Evolutionary conservation across 1,139 yeast genomes (phyloP).

Genomic region (Kazachstania sp.): DNA sequence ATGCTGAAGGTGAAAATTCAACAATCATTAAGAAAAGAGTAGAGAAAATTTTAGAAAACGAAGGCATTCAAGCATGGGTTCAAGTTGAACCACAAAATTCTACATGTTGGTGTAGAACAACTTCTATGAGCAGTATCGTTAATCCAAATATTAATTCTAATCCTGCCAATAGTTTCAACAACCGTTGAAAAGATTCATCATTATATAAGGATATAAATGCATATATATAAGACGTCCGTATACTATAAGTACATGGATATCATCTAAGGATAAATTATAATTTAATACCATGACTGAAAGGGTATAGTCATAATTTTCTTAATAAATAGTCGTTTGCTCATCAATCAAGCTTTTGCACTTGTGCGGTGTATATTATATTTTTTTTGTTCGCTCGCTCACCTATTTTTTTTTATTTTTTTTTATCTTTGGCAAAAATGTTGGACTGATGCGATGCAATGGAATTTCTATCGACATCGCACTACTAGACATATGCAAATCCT

Average conservation of each 20-base stretch:
- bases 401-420: too few species aligned
- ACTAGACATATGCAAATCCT: too few species aligned
- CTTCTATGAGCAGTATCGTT: slow-evolving; percentile 11
- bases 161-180: background rate
- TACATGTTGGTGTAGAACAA: slow-evolving; percentile 47
- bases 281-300: too few species aligned
- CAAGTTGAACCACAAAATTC: slow-evolving; percentile 55
- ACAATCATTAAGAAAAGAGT: slow-evolving; percentile 54
- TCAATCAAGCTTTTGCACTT: too few species aligned
- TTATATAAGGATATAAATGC: background rate
- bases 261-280: too few species aligned
- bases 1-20: slow-evolving; percentile 58
- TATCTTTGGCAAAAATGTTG: too few species aligned
- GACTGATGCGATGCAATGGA: too few species aligned
- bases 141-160: background rate
- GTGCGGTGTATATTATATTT: too few species aligned
- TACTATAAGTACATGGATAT: background rate
- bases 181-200: background rate
- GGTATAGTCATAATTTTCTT: too few species aligned
- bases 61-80: slow-evolving; percentile 43
- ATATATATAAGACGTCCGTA: background rate
- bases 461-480: too few species aligned
- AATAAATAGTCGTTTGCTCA: too few species aligned
- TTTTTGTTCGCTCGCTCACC: too few species aligned
- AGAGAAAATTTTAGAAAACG: slow-evolving; percentile 37